Evolutionary conservation across 2,329 filamentous ascomycete genomes (phyloP).

Genomic region (Albophoma yamanashiensis): DNA sequence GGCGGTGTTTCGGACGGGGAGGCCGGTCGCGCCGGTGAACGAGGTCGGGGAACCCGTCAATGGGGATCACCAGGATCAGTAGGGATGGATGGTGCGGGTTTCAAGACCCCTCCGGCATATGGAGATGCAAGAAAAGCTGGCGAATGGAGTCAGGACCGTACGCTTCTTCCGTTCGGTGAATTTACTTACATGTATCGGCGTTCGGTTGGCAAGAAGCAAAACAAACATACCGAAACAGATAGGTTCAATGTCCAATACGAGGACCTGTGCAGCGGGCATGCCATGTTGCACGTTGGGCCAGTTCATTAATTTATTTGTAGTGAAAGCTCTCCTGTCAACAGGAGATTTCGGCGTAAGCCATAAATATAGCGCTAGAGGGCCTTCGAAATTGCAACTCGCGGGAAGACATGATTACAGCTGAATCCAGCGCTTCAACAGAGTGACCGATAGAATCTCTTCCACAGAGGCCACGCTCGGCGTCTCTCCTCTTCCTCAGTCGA

Average conservation of each 20-base stretch:
- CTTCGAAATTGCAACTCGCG: not conserved
- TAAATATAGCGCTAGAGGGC: not conserved
- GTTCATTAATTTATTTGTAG: not conserved
- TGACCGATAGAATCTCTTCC: constrained; percentile 67
- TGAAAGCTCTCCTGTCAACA: no score
- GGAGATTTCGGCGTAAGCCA: not conserved
- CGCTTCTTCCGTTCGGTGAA: no score
- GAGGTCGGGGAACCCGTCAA: not conserved
- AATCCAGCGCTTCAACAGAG: constrained; percentile 43
- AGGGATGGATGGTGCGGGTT: no score
- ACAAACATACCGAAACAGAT: no score
- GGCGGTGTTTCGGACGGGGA: constrained; percentile 25
- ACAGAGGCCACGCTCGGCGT: constrained; percentile 56
- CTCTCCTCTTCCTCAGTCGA: constrained; percentile 74
- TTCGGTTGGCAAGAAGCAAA: no score
- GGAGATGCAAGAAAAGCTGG: no score
- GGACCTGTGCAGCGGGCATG: no score
- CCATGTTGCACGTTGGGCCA: not conserved
- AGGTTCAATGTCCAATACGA: no score
- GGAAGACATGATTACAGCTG: no score
- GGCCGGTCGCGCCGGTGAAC: constrained; percentile 26
- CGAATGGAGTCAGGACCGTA: no score
- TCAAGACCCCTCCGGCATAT: no score
- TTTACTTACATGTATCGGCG: no score
- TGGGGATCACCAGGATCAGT: not conserved